Evolutionary conservation across 306 rosid genomes (phyloP).

Genomic region (Dryas alaskensis): DNA sequence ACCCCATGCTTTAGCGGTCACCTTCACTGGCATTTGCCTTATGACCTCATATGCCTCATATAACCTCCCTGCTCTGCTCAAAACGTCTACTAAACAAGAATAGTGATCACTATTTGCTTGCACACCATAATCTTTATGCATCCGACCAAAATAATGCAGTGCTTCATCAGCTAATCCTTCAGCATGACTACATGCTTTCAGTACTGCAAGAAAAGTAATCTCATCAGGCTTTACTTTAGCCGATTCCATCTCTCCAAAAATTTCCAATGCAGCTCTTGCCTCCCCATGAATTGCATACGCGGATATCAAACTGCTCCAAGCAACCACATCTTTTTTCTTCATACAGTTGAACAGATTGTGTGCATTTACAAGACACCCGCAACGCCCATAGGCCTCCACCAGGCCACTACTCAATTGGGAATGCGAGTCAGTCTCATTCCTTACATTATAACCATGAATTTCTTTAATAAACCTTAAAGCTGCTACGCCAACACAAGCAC

Average conservation of each 20-base stretch:
- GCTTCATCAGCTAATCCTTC: slow-evolving; percentile 69
- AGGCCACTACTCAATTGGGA: slow-evolving; percentile 61
- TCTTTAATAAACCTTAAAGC: slow-evolving; percentile 61
- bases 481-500: slow-evolving; percentile 48
- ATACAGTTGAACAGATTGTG: slow-evolving; percentile 36
- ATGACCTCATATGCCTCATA: slow-evolving; percentile 62
- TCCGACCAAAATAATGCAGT: slow-evolving; percentile 44
- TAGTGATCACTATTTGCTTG: slow-evolving; percentile 69
- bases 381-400: slow-evolving; percentile 73
- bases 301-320: slow-evolving; percentile 76
- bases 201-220: slow-evolving; percentile 58
- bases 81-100: slow-evolving; percentile 72
- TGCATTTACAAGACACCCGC: slow-evolving; percentile 50
- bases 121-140: slow-evolving; percentile 48
- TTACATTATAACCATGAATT: slow-evolving; percentile 59
- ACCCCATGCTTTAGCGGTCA: slow-evolving; percentile 77
- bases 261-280: slow-evolving; percentile 53
- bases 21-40: slow-evolving; percentile 66
- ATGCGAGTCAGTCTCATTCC: slow-evolving; percentile 44
- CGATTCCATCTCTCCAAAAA: slow-evolving; percentile 52
- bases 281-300: slow-evolving; percentile 69
- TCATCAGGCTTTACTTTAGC: slow-evolving; percentile 58
- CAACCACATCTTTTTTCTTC: slow-evolving; percentile 61
- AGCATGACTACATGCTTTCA: slow-evolving; percentile 78
- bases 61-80: slow-evolving; percentile 76